These are phyloP conservation scores for Salix dunnii DNA, from an alignment of 345 rosid genomes.

Conservation along the genomic window DNA sequence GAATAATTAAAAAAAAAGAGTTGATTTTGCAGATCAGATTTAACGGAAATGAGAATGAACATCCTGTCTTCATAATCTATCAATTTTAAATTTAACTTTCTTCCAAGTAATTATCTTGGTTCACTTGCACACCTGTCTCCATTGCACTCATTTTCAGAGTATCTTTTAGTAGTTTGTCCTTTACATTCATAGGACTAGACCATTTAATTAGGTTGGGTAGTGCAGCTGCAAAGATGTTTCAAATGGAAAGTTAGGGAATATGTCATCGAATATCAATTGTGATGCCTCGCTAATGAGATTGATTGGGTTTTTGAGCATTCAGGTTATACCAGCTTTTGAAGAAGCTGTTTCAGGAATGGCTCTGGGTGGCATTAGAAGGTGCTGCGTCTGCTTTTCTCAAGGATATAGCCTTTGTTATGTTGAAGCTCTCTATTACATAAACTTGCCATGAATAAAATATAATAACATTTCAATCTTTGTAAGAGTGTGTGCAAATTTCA, in stretches of 20 bases:
- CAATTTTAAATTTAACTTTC: background rate
- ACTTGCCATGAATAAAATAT: background rate
- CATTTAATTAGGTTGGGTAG: background rate
- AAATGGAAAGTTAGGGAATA: background rate
- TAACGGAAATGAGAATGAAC: background rate
- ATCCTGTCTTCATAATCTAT: background rate
- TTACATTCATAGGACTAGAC: background rate
- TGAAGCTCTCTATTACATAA: background rate
- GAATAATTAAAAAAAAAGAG: background rate
- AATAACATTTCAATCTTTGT: background rate
- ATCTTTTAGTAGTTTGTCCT: background rate
- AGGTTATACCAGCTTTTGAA: conserved; percentile 97
- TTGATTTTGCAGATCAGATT: background rate
- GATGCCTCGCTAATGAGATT: conserved; percentile 4
- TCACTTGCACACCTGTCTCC: background rate
- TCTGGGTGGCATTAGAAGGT: conserved; percentile 86
- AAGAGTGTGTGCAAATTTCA: conserved; percentile 20
- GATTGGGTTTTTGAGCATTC: conserved; percentile 24
- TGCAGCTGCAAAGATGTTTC: conserved; percentile 1
- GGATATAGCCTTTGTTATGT: background rate
- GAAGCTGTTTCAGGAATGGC: conserved; percentile 95
- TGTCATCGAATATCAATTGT: conserved; percentile 1
- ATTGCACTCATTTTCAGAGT: background rate
- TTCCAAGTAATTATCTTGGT: background rate
- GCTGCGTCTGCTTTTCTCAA: conserved; percentile 25